Base-by-base conservation (phyloP, 345 rosid species). In the Theobroma cacao region DNA sequence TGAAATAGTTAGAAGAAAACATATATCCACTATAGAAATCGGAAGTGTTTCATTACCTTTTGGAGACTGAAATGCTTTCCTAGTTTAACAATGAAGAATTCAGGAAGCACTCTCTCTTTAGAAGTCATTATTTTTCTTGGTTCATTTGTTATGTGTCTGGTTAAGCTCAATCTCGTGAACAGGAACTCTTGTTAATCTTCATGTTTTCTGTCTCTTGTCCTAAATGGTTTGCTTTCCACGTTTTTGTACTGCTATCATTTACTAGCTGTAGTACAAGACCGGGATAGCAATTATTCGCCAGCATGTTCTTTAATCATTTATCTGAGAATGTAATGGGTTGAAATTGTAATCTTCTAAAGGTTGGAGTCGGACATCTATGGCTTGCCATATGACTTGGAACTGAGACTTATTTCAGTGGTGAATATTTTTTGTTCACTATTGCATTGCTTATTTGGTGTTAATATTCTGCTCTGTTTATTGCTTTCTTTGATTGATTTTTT, bases 81-180 rank as follows among this genome's bases (percentile, higher is more conserved):
- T 66, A 24, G 52, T 75, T 26, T 15, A 48, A 33, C 34, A 4
- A 26, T 30, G 34, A 73, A 64, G 66, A 43, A 45, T 17, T 56
- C 1, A 60, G 34, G 66, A 67, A 75, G 83, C 72, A 47, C 62
- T 55, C 13, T 68, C 41, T 17, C 45, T 62, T 30, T 80, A 14
- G 20, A 30, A 66, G 24, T 34, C 33, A 41, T 34, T 72, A 15
- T 1, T 3, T 20, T 38, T 36, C 20, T 20, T 14, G 15, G 53
- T 76, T 76, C 58, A 53, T 72, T 55, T 63, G 17, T 40, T 41
- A 11, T 43, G 7, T 68, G n/a, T 68, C 12, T n/a, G 33, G 73
- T 26, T 66, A 67, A 45, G 73, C 12, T 66, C 4, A 1, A 10
- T 69, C 14, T 15, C 13, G 56, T 45, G 0, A 28, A 45, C 20